phyloP scores from a whole-genome alignment of 2,329 filamentous ascomycete species.

The Mycosphaerella arachidis region DNA sequence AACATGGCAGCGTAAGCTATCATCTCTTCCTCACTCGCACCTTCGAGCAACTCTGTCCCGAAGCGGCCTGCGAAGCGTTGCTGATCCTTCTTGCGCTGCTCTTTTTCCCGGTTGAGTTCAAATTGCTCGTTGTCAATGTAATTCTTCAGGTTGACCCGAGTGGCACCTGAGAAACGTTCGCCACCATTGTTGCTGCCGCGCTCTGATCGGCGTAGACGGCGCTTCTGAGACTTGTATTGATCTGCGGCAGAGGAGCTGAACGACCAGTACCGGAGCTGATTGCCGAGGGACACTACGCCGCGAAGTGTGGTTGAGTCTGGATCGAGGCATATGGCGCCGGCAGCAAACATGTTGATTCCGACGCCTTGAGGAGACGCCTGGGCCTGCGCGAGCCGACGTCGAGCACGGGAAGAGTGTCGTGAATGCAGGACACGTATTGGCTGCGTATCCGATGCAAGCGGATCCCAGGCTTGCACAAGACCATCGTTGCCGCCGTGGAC shows the following conservation, averaged over 20 bases:
- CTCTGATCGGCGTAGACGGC: conserved; percentile 67
- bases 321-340: conserved; percentile 79
- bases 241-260: conserved; percentile 78
- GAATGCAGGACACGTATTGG: conserved; percentile 85
- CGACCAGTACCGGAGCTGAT: conserved; percentile 85
- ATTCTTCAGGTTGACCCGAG: conserved; percentile 66
- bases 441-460: conserved; percentile 71
- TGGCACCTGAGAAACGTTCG: conserved; percentile 57
- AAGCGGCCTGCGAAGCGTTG: conserved; percentile 73
- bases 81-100: conserved; percentile 62
- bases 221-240: conserved; percentile 70
- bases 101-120: conserved; percentile 71
- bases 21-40: conserved; percentile 55
- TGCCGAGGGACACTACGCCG: conserved; percentile 81
- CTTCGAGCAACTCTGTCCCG: conserved; percentile 67
- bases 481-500: conserved; percentile 94
- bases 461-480: conserved; percentile 94
- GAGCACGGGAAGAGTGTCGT: conserved; percentile 73
- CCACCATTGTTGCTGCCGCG: conserved; percentile 57
- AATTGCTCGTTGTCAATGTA: conserved; percentile 83
- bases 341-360: conserved; percentile 72
- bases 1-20: conserved; percentile 60
- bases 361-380: conserved; percentile 63
- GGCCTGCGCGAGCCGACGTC: conserved; percentile 66
- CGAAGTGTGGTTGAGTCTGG: conserved; percentile 80